Evolutionary conservation across 306 rosid genomes (phyloP), one percentile per base, ranked within the genome.

Genomic region (Geum urbanum): DNA sequence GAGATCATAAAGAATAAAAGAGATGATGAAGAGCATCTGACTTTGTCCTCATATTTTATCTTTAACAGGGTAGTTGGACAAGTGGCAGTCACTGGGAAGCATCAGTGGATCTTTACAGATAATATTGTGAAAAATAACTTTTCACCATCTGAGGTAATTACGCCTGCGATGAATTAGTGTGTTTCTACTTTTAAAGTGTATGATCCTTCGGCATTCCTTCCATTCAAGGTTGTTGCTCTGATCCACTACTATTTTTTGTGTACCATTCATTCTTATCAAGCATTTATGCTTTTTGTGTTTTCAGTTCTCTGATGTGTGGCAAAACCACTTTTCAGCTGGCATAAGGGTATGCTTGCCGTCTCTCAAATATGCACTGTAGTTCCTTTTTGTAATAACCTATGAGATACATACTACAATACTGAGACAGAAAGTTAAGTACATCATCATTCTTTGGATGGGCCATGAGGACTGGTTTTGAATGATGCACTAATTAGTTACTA

Each of bases 71-170:
- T 87, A 79, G 95, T 95, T 80, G 96, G 97, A 71, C 91, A 91
- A 78, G 99, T 91, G 71, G 96, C 99, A 51, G 87, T 82, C 68
- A 87, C 92, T 8, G 96, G 97, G 76, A 89, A 84, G 76, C 87
- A 95, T 87, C 83, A 45, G 72, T 95, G 97, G 99, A 86, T 95
- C 83, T 87, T 80, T 81, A 84, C 88, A n/a, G 96, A 89, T 58
- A 80, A 83, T 76, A 87, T 79, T 58, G 78, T 74, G 54, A 49
- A 80, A 68, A 74, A 73, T 86, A 77, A 84, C 72, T 66, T 82
- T 78, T 77, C 84, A 70, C 84, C 88, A 59, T 78, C 82, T 75
- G 95, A 91, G 91, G 99, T 95, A 77, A 66, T 55, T 46, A 49
- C 40, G 57, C 77, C 43, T 74, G 47, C 45, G 53, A 19, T 82